These are phyloP conservation scores for Globisporangium megalacanthum DNA, from an alignment of 352 stramenopile species.

Conservation along the genomic window DNA sequence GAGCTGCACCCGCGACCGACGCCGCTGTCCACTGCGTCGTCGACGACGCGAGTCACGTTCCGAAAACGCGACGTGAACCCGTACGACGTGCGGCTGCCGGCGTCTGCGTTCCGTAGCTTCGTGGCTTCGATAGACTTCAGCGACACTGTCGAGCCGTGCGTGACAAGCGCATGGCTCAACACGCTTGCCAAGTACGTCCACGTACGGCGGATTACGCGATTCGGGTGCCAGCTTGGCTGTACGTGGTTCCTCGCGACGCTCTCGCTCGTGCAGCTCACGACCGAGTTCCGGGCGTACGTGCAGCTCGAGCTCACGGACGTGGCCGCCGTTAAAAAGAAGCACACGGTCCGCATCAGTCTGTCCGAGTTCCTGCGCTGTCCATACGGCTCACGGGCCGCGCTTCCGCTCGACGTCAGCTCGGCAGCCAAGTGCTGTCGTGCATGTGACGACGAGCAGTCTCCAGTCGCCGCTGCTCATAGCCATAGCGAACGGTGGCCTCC, in stretches of 20 bases:
- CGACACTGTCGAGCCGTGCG: neutral
- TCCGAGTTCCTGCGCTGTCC: conserved; percentile 42
- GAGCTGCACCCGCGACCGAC: conserved; percentile 4
- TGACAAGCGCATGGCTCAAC: conserved; percentile 27
- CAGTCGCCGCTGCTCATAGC: neutral
- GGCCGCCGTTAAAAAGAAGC: conserved; percentile 12
- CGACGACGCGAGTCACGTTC: conserved; percentile 11
- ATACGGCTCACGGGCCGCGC: conserved; percentile 5
- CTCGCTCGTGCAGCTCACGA: conserved; percentile 55
- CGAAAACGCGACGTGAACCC: conserved; percentile 47
- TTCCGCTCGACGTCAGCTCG: neutral
- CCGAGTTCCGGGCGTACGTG: conserved; percentile 45
- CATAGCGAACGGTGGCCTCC: neutral
- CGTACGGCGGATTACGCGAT: conserved; percentile 33
- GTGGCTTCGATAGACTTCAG: conserved; percentile 20
- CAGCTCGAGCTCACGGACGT: conserved; percentile 30
- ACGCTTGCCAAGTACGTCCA: conserved; percentile 44
- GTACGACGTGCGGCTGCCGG: conserved; percentile 34
- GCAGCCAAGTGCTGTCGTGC: neutral
- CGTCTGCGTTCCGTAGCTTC: conserved; percentile 39
- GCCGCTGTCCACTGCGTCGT: neutral
- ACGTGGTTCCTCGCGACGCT: conserved; percentile 33
- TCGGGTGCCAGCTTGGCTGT: conserved; percentile 30
- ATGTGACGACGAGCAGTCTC: conserved; percentile 2
- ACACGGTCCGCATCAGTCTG: conserved; percentile 34